phyloP scores from a whole-genome alignment of 805 yeast species.

The Maudiozyma bulderi region DNA sequence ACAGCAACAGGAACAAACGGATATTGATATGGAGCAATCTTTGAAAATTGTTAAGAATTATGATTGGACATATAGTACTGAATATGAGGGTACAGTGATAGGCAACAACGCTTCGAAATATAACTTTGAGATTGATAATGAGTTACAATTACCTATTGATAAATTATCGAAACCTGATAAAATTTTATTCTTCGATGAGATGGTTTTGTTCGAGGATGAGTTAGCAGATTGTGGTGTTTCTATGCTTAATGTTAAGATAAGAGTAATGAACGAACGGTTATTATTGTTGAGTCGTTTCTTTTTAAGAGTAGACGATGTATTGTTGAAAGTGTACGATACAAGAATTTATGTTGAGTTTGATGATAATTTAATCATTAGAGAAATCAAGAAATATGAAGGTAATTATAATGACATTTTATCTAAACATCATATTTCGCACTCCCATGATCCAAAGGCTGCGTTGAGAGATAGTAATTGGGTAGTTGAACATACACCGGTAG shows the following conservation, averaged over 20 bases:
- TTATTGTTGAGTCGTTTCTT: slow-evolving; percentile 69
- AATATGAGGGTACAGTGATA: slow-evolving; percentile 54
- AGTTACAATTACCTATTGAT: slow-evolving; percentile 51
- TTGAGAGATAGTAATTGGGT: slow-evolving; percentile 87
- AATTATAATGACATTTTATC: slow-evolving; percentile 38
- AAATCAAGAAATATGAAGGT: slow-evolving; percentile 62
- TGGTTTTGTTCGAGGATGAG: slow-evolving; percentile 87
- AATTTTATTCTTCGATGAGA: slow-evolving; percentile 80
- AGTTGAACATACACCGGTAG: slow-evolving; percentile 45
- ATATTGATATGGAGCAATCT: slow-evolving; percentile 31
- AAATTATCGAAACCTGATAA: slow-evolving; percentile 70
- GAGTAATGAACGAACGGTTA: slow-evolving; percentile 82
- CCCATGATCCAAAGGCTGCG: slow-evolving; percentile 58
- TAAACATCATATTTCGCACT: slow-evolving; percentile 45
- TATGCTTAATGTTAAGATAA: slow-evolving; percentile 60
- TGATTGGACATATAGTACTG: slow-evolving; percentile 93
- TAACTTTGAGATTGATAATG: slow-evolving; percentile 22
- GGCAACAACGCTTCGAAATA: slow-evolving; percentile 6
- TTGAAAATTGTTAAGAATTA: slow-evolving; percentile 66
- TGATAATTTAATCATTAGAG: slow-evolving; percentile 56
- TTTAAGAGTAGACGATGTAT: slow-evolving; percentile 81
- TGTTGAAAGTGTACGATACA: slow-evolving; percentile 76
- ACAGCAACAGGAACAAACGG: slow-evolving; percentile 18
- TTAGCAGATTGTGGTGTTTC: slow-evolving; percentile 93
- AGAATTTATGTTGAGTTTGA: slow-evolving; percentile 63